A percentile compares a stretch with the other conserved stretches of the same genome.
phyloP scores from a whole-genome alignment of 164 flowering plant species.

The Umbellularia californica region DNA sequence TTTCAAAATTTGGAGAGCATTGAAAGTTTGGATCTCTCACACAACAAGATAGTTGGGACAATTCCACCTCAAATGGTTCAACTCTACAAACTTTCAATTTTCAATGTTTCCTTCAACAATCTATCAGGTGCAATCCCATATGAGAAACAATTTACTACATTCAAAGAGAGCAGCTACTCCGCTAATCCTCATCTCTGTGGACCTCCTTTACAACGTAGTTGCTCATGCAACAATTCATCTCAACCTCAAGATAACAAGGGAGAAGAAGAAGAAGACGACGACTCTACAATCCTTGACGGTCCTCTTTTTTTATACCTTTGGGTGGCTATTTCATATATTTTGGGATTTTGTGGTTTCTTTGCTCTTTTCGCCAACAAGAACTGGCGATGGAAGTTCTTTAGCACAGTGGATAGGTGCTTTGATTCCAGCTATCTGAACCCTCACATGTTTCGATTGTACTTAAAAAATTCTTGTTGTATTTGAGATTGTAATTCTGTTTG shows the following conservation, averaged over 20 bases:
- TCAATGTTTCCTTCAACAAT: not conserved
- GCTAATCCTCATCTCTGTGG: not conserved
- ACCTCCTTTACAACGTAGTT: not conserved
- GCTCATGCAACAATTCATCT: not conserved
- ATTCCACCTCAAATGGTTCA: no score
- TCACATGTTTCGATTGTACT: no score
- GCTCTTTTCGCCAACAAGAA: conserved; percentile 5
- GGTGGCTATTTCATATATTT: conserved; percentile 2
- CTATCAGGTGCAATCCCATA: not conserved
- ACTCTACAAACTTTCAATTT: not conserved
- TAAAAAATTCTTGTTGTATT: no score
- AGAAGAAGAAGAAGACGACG: not conserved
- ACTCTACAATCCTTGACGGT: not conserved
- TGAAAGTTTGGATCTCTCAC: no score
- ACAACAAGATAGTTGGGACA: no score
- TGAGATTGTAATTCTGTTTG: no score
- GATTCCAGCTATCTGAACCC: not conserved
- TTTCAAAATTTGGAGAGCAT: no score
- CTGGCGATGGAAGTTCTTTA: conserved; percentile 6
- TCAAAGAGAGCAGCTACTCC: not conserved
- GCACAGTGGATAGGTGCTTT: not conserved
- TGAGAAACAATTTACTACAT: not conserved
- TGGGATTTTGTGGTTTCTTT: conserved; percentile 9
- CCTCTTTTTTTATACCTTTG: not conserved
- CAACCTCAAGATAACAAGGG: not conserved